Evolutionary conservation across 2,329 filamentous ascomycete species (phyloP).

Genomic region (Falciphora oryzae): DNA sequence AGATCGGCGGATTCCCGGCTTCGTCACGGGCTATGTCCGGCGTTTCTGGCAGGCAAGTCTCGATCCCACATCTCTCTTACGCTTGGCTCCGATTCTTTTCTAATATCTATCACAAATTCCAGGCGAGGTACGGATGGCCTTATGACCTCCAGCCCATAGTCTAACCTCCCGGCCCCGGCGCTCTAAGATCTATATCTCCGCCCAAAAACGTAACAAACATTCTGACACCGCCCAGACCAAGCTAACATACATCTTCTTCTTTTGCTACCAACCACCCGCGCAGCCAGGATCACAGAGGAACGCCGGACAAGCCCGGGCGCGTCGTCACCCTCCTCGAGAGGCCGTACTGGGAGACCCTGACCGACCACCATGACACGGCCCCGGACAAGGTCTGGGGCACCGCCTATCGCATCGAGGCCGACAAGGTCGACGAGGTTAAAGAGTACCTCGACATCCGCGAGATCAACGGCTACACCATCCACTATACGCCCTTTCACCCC

Average conservation of each 20-base stretch:
- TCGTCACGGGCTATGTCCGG: slow-evolving; percentile 88
- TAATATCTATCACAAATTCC: not conserved
- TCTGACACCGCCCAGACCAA: too few relatives aligned
- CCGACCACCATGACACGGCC: slow-evolving; percentile 57
- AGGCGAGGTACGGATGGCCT: slow-evolving; percentile 1
- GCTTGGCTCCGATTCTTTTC: not conserved
- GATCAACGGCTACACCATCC: slow-evolving; percentile 94
- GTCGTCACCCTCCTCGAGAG: slow-evolving; percentile 90
- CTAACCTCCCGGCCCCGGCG: slow-evolving; percentile 7
- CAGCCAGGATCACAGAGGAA: slow-evolving; percentile 93
- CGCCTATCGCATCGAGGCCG: slow-evolving; percentile 75
- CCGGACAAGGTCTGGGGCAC: slow-evolving; percentile 79
- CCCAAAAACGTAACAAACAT: too few relatives aligned
- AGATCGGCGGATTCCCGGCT: slow-evolving; percentile 84
- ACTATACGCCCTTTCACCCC: slow-evolving; percentile 79
- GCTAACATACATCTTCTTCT: slow-evolving; percentile 7
- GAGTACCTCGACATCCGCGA: slow-evolving; percentile 91
- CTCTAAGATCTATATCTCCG: not conserved
- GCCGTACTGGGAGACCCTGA: slow-evolving; percentile 73
- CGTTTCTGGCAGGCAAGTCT: slow-evolving; percentile 91
- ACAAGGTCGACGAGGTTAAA: slow-evolving; percentile 72
- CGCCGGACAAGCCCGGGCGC: slow-evolving; percentile 77
- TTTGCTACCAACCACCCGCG: slow-evolving; percentile 9
- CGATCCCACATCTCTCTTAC: not conserved
- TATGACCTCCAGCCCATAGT: slow-evolving; percentile 5